Evolutionary conservation across 345 rosid genomes (phyloP).

Genomic region (Eucalyptus erythrocorys): DNA sequence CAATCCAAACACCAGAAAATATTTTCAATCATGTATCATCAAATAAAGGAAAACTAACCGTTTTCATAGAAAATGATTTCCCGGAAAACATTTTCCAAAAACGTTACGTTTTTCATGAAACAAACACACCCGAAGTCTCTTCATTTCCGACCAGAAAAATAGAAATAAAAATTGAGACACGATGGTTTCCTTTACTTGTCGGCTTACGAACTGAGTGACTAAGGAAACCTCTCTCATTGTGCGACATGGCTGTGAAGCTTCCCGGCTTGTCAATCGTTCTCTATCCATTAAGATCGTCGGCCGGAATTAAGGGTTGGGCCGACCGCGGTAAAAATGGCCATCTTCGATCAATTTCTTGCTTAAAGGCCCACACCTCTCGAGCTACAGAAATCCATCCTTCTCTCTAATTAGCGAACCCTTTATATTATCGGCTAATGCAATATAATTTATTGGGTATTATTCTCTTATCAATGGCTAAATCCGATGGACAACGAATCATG

Average conservation of each 20-base stretch:
- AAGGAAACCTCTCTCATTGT: background rate
- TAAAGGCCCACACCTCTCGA: background rate
- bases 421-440: background rate
- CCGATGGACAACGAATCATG: background rate
- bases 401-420: background rate
- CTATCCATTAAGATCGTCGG: background rate
- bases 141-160: too few relatives aligned
- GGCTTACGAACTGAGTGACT: background rate
- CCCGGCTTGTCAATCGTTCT: background rate
- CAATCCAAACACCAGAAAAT: too few relatives aligned
- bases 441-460: background rate
- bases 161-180: background rate
- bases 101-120: too few relatives aligned
- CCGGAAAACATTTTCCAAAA: too few relatives aligned
- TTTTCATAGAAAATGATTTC: too few relatives aligned
- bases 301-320: background rate
- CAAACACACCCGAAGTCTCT: too few relatives aligned
- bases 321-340: background rate
- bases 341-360: background rate
- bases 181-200: background rate
- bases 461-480: background rate
- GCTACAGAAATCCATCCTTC: background rate
- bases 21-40: too few relatives aligned
- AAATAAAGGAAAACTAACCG: too few relatives aligned
- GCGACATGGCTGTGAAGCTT: background rate